Base-by-base conservation (phyloP, 179 eudicot genomes). In the Sideroxylon spinosum region DNA sequence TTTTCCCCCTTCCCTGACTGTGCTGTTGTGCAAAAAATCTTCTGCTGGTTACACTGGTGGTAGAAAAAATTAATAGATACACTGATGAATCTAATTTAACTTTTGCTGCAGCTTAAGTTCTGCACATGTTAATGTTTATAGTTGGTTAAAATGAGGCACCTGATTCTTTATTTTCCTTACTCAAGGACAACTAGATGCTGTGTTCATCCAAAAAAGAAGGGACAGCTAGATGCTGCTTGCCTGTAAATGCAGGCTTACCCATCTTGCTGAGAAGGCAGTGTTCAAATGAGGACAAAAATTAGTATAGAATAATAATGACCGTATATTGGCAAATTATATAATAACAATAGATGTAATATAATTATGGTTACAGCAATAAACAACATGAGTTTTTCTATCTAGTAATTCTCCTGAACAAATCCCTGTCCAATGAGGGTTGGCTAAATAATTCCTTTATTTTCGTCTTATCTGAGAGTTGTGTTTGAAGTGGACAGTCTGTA, bases 1-100 rank as follows among this genome's bases (percentile, higher is more conserved):
- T 29, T 76, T 72, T 73, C 23, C 32, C 77, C 73, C 52, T 68
- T 12, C 9, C 56, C 49, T 81, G n/a, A 29, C 32, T 10, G 20
- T 19, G 22, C 9, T 53, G 9, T 52, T 67, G 4, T 68, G 10
- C 19, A 53, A 65, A 53, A 65, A 52, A n/a, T 22, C 44, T 65
- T 28, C 53, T 55, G 29, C 55, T 44, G 25, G 25, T 13, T 46
- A 46, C 17, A 11, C 17, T 71, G 25, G 17, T 71, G 48, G 4
- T 13, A 10, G 68, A 65, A 48, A 28, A 57, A 63, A 32, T 59
- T 20, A 17, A 53, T 52, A 10, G 52, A 73, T n/a, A 55, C 20
- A 23, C 13, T 37, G 44, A 1, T 63, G 77, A 23, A 64, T 63
- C 61, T 63, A 37, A 32, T 73, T 63, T 73, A 20, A 14, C 20